Percentiles rank a stretch among this genome's conserved stretches.
phyloP scores from a whole-genome alignment of 345 rosid species.

The Odontarrhena argentea region DNA sequence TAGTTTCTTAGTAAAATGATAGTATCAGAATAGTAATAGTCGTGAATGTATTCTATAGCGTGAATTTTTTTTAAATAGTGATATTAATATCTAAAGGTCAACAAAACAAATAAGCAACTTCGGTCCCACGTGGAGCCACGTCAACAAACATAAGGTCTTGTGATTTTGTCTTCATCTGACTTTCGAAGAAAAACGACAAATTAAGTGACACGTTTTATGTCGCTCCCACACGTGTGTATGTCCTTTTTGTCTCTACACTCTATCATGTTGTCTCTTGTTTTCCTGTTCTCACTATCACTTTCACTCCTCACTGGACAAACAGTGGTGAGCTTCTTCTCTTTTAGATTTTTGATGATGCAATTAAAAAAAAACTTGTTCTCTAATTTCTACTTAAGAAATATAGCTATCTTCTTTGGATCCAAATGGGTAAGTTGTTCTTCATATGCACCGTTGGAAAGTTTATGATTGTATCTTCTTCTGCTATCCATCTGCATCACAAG shows the following conservation, averaged over 20 bases:
- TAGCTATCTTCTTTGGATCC: conserved; percentile 65
- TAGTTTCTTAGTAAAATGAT: background rate
- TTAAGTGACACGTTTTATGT: conserved; percentile 16
- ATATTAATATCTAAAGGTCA: background rate
- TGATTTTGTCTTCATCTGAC: conserved; percentile 25
- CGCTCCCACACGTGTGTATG: conserved; percentile 29
- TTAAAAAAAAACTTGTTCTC: background rate
- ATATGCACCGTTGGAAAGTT: conserved; percentile 91
- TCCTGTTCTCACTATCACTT: conserved; percentile 26
- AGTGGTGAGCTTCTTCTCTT: conserved; percentile 32
- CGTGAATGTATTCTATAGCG: conserved; percentile 17
- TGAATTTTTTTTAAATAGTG: background rate
- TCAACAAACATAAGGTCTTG: conserved; percentile 30
- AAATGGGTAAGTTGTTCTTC: conserved; percentile 83
- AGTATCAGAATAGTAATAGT: background rate
- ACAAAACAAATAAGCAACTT: conserved; percentile 20
- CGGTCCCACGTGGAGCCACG: conserved; percentile 24
- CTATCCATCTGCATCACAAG: conserved; percentile 66
- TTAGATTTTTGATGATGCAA: conserved; percentile 16
- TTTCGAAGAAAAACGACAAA: conserved; percentile 21
- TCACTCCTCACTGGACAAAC: conserved; percentile 13
- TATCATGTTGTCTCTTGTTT: conserved; percentile 18
- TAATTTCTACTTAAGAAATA: background rate
- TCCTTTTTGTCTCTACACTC: conserved; percentile 21
- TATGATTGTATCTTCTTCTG: conserved; percentile 78